Base-by-base conservation (phyloP, 768 basidiomycete species). In the Xerocomellus chrysenteron region DNA sequence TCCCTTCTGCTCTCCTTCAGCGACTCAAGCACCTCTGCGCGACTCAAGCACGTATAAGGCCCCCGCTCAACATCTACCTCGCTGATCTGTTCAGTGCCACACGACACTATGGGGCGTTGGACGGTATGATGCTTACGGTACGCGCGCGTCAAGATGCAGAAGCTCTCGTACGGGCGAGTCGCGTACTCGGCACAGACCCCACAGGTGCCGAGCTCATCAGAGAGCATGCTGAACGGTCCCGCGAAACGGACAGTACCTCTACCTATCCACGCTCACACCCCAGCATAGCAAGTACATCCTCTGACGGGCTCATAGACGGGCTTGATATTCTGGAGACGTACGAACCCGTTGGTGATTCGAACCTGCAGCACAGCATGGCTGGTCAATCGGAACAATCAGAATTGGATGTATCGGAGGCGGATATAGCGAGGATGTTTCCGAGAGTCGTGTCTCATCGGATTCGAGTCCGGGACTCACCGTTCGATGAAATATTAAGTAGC, bases 361-460 rank as follows among this genome's bases (percentile, higher is more conserved):
- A 45, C 17, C 12, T 59, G 16, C 56, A 50, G 12, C 58, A 47
- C 28, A 52, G 50, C 48, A 11, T 47, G 17, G 50, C 39, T 14
- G 54, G 58, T 54, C 51, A 52, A 32, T 39, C 47, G 2, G 68
- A 70, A 24, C 64, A 67, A 48, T 62, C 63, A 43, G 65, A 73
- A 36, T 62, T 86, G 59, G 87, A 88, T 55, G 83, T 88, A 5
- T 86, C 86, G 6, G 87, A 90, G 68, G 84, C 85, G 54, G 87
- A 92, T 62, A 78, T 90, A 59, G 87, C 87, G 54, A 79, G 87
- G 56, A 83, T 90, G 30, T 81, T 89, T 59, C 88, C 88, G 36
- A 74, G 88, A 21, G 83, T 86, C 0, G 79, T 92, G 32, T 85
- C 87, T 8, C 91, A 93, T 72, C 85, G 91, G 12, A 65, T 93